phyloP scores from a whole-genome alignment of 1,139 yeast genomes.

The Nakaseomyces sp. region DNA sequence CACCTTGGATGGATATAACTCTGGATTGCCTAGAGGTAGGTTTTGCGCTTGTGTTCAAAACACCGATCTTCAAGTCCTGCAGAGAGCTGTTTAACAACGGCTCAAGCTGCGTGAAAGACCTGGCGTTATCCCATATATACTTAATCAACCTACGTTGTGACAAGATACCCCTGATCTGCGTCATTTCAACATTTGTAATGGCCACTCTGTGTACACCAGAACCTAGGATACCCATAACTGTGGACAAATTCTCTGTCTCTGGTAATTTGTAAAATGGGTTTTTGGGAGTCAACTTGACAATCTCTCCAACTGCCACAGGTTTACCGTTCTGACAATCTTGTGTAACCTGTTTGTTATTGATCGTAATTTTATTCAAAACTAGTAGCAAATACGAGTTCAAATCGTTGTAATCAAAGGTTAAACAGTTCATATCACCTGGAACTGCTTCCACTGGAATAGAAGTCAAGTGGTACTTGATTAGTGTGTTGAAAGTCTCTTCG shows the following conservation, averaged over 20 bases:
- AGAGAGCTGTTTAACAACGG: slow-evolving; percentile 53
- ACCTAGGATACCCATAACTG: slow-evolving; percentile 79
- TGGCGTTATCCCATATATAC: slow-evolving; percentile 85
- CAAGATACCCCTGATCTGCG: slow-evolving; percentile 61
- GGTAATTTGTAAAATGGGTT: slow-evolving; percentile 76
- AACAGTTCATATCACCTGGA: slow-evolving; percentile 51
- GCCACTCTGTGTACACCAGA: slow-evolving; percentile 93
- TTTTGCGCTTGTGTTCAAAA: slow-evolving; percentile 24
- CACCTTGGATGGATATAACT: slow-evolving; percentile 77
- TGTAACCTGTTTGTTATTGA: slow-evolving; percentile 31
- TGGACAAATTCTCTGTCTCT: slow-evolving; percentile 57
- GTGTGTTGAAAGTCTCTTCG: slow-evolving; percentile 77
- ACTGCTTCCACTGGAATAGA: slow-evolving; percentile 66
- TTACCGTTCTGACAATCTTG: slow-evolving; percentile 31
- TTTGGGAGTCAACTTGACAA: slow-evolving; percentile 58
- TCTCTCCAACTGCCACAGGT: slow-evolving; percentile 30
- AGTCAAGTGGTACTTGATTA: slow-evolving; percentile 64
- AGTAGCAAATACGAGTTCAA: slow-evolving; percentile 73
- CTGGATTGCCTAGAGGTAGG: slow-evolving; percentile 30
- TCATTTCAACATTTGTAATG: slow-evolving; percentile 47
- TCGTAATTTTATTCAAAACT: slow-evolving; percentile 56
- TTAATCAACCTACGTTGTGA: slow-evolving; percentile 81
- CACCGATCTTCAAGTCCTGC: slow-evolving; percentile 29
- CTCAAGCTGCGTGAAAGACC: slow-evolving; percentile 74
- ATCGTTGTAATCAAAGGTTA: slow-evolving; percentile 87